These are phyloP conservation scores for Colletotrichum filicis DNA, from an alignment of 2,329 filamentous ascomycete genomes.

Conservation along the genomic window DNA sequence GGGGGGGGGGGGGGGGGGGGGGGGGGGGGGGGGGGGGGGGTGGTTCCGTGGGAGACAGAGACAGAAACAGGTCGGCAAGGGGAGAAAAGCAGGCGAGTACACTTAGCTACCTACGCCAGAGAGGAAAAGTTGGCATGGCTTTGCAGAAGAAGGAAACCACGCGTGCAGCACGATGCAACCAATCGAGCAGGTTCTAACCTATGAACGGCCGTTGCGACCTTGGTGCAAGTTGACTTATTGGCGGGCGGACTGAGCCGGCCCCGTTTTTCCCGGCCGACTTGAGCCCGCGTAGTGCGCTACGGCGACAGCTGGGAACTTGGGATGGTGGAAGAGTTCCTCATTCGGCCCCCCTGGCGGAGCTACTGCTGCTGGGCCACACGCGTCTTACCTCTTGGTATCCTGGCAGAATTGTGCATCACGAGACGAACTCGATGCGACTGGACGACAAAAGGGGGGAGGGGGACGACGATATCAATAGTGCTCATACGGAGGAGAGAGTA, in stretches of 20 bases:
- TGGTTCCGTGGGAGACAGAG: neutral
- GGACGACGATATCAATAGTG: neutral
- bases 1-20: neutral
- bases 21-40: neutral
- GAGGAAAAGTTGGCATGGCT: conserved; percentile 31
- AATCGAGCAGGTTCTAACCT: conserved; percentile 11
- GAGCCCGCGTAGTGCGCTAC: conserved; percentile 10
- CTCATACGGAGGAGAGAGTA: neutral
- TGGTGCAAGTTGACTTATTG: neutral
- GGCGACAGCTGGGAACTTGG: neutral
- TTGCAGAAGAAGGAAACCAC: conserved; percentile 29
- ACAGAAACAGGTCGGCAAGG: neutral
- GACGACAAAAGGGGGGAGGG: neutral
- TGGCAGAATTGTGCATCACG: conserved; percentile 3
- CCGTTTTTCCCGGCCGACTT: conserved; percentile 26
- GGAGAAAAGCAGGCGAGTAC: neutral
- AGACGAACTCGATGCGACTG: neutral
- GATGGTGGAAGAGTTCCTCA: conserved; percentile 16
- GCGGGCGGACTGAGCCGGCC: neutral
- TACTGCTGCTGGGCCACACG: conserved; percentile 23
- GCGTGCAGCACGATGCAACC: conserved; percentile 32
- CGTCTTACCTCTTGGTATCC: conserved; percentile 2
- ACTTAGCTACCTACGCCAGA: neutral
- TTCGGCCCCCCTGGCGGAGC: conserved; percentile 23
- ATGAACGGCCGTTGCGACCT: neutral